Conservation (phyloP, 345 rosid genomes). For the Pugionium cornutum region DNA sequence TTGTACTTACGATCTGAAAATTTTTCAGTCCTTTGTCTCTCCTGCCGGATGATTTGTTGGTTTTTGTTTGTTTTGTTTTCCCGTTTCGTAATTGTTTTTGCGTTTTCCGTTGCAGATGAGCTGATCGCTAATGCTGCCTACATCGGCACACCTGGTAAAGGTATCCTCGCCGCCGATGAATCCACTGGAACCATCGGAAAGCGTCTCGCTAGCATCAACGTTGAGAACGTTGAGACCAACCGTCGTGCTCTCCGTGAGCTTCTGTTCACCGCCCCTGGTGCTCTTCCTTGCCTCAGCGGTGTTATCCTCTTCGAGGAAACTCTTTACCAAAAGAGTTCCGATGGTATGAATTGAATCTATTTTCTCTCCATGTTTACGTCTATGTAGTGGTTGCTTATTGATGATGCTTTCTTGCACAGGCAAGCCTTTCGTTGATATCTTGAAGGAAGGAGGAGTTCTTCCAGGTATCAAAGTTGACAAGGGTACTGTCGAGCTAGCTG, state of each 20-base stretch:
- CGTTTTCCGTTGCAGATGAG: conserved; percentile 55
- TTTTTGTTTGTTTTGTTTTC: not conserved
- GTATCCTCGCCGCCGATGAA: conserved; percentile 98
- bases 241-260: conserved; percentile 89
- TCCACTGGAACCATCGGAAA: conserved; percentile 97
- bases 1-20: conserved; percentile 14
- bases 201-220: conserved; percentile 91
- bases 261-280: conserved; percentile 87
- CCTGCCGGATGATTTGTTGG: not conserved
- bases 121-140: conserved; percentile 80
- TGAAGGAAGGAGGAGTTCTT: conserved; percentile 89
- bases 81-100: not conserved
- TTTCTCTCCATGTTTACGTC: not conserved
- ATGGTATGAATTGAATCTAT: conserved; percentile 42
- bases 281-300: conserved; percentile 75
- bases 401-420: conserved; percentile 44
- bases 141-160: conserved; percentile 98
- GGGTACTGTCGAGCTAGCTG: conserved; percentile 93
- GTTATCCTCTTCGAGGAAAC: conserved; percentile 87
- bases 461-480: conserved; percentile 98
- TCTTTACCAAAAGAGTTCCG: conserved; percentile 79
- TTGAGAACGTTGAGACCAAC: conserved; percentile 83
- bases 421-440: conserved; percentile 74
- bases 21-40: not conserved
- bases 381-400: not conserved